phyloP scores from a whole-genome alignment of 1,139 yeast species.

The Geotrichum macrosporum region DNA sequence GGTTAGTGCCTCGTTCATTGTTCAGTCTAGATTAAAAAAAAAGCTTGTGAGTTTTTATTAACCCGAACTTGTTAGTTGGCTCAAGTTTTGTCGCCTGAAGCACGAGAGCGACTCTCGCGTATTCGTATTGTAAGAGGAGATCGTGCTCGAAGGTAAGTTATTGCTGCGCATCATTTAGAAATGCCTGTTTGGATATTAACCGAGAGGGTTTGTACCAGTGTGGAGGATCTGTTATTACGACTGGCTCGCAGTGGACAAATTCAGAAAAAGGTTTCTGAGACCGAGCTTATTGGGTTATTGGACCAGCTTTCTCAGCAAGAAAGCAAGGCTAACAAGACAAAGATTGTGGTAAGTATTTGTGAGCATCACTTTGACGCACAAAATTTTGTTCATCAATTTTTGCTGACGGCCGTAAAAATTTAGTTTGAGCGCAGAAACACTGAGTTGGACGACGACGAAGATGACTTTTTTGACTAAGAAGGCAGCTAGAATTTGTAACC shows the following conservation, averaged over 20 bases:
- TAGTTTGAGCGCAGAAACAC: constrained; percentile 20
- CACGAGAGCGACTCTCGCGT: constrained; percentile 82
- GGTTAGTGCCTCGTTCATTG: no score
- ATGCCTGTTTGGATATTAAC: no score
- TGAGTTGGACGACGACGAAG: constrained; percentile 17
- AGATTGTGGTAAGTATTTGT: constrained; percentile 44
- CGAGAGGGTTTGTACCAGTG: constrained; percentile 40
- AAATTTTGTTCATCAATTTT: neutral
- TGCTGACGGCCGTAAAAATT: neutral
- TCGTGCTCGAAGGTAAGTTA: constrained; percentile 59
- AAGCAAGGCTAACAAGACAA: constrained; percentile 53
- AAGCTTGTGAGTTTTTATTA: constrained; percentile 28
- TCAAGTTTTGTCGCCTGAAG: constrained; percentile 71
- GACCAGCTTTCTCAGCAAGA: constrained; percentile 82
- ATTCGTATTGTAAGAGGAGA: constrained; percentile 89
- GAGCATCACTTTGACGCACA: no score
- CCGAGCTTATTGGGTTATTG: constrained; percentile 74
- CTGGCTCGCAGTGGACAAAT: constrained; percentile 78
- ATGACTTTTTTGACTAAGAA: constrained; percentile 21
- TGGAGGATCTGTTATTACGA: constrained; percentile 73
- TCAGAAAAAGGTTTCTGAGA: constrained; percentile 65
- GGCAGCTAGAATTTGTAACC: no score
- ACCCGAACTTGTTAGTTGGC: constrained; percentile 46
- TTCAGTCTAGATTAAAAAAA: no score
- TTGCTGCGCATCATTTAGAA: no score